phyloP scores from a whole-genome alignment of 345 rosid species.

The Clarkia xantiana region DNA sequence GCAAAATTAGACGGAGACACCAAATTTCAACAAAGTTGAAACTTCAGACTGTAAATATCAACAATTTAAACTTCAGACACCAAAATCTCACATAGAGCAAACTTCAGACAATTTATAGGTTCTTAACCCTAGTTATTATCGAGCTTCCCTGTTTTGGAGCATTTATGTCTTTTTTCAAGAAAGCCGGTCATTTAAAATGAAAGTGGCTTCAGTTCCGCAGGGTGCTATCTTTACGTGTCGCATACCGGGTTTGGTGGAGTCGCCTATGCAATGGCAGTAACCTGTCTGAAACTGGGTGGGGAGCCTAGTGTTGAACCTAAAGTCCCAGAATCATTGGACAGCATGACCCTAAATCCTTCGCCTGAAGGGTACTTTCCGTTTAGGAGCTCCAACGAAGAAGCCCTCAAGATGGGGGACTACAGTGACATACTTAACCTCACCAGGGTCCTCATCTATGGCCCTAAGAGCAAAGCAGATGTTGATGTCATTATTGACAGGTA shows the following conservation, averaged over 20 bases:
- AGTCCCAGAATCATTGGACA: constrained; percentile 16
- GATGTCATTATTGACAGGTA: constrained; percentile 63
- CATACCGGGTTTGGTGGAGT: constrained; percentile 92
- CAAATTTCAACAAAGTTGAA: too few relatives aligned
- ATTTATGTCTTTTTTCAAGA: too few relatives aligned
- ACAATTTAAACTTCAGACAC: too few relatives aligned
- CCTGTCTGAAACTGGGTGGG: constrained; percentile 59
- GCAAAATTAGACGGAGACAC: too few relatives aligned
- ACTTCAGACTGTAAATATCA: too few relatives aligned
- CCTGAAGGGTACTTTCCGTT: constrained; percentile 26
- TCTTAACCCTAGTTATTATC: too few relatives aligned
- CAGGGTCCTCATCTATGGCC: constrained; percentile 83
- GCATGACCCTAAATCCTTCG: constrained; percentile 15
- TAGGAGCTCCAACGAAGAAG: constrained; percentile 54
- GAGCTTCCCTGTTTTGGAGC: too few relatives aligned
- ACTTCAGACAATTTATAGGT: too few relatives aligned
- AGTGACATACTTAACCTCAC: constrained; percentile 94
- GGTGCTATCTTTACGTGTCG: constrained; percentile 73
- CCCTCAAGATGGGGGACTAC: constrained; percentile 72
- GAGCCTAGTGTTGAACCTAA: constrained; percentile 24
- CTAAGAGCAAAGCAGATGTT: constrained; percentile 82
- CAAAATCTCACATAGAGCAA: too few relatives aligned
- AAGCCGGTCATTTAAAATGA: too few relatives aligned
- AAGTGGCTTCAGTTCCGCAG: constrained; percentile 34
- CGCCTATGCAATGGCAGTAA: constrained; percentile 82